Evolutionary conservation across 441 rosid genomes (phyloP).

Genomic region (Corymbia calophylla): DNA sequence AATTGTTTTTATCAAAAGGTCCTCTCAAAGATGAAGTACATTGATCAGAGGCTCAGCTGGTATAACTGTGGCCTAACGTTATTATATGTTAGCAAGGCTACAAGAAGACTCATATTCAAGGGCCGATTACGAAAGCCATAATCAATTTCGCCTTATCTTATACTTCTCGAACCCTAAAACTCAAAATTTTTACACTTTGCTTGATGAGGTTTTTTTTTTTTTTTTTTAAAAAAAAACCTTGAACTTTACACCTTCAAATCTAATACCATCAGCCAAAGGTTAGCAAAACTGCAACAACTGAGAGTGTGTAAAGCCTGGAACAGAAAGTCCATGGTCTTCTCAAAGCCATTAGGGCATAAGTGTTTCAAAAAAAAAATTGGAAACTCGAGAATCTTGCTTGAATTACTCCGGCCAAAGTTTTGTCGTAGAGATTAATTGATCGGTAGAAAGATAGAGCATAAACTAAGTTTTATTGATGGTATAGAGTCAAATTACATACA

Average conservation of each 20-base stretch:
- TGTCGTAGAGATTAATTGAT: not conserved
- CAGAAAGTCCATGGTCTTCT: not conserved
- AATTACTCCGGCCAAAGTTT: not conserved
- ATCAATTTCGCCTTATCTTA: not conserved
- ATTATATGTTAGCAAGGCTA: not conserved
- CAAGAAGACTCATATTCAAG: not conserved
- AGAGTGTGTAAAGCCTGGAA: not conserved
- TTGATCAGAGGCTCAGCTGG: not conserved
- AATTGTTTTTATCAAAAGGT: not conserved
- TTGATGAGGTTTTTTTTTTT: not conserved
- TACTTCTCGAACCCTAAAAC: not conserved
- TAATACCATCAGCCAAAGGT: not conserved
- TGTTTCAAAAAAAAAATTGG: not conserved
- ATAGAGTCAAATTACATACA: too few species aligned
- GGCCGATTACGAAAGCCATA: not conserved
- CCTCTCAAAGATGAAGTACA: not conserved
- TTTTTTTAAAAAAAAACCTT: not conserved
- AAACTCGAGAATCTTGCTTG: not conserved
- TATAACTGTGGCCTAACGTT: not conserved
- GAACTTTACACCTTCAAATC: not conserved
- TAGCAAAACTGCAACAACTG: not conserved
- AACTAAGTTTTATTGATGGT: not conserved
- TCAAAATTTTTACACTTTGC: not conserved
- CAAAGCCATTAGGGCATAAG: not conserved
- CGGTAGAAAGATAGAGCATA: not conserved